Base-by-base conservation (phyloP, 441 rosid species). In the Bocquillonia castaneifolia region DNA sequence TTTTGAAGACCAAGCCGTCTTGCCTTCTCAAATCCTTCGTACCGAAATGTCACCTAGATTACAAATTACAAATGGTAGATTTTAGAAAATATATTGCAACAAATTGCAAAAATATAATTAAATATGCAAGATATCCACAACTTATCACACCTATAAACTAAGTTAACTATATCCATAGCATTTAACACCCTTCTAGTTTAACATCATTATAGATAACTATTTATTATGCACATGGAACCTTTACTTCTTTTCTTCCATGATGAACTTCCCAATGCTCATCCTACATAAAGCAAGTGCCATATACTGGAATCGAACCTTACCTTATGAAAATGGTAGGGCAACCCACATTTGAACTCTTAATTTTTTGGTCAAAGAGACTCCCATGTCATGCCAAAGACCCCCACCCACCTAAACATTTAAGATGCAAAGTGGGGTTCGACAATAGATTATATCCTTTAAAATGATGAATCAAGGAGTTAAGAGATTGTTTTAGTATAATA, bases 11-110 rank as follows among this genome's bases (percentile, higher is more conserved):
- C 99, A 77, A 95, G 96, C 44, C 96, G 86, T 54, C 98, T 90
- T 66, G 84, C 89, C 81, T 95, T 96, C 63, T 95, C 99, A 73
- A 92, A 95, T 51, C 99, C 99, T 84, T 95, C 89, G 69, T 95
- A 97, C 60, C 81, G 54, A 78, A 95, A 90, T 58, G 97, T 95
- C 65, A 84, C 83, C 98, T 94, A 55, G 36, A 72, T 67, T 66
- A 67, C 50, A 69, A 55, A 79, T 56, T 69, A 76, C 63, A 22
- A 76, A 76, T 59, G 56, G 36, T n/a, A n/a, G n/a, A n/a, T n/a
- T n/a, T n/a, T 53, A 72, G 39, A 23, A 37, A 45, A 69, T 9
- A 57, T 52, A 64, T 74, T 14, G 31, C 48, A 20, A 18, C 18
- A 44, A 15, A 64, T 34, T 63, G 40, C 5, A 36, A 17, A 29